Conservation (phyloP, 2,329 filamentous ascomycete species). For the Colletotrichum incanum region DNA sequence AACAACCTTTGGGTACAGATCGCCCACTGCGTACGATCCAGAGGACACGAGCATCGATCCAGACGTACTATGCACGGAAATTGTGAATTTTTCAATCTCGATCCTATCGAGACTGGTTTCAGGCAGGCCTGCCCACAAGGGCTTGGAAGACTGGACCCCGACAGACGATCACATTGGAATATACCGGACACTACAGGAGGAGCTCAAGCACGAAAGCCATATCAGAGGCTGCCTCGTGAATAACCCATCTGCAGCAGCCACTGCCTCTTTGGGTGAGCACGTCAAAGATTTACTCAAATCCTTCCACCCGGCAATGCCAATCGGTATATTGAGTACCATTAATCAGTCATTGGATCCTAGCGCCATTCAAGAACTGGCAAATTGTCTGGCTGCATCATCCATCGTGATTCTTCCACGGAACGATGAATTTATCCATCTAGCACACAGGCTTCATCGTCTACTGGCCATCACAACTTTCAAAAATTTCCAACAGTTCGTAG, state of each 20-base stretch:
- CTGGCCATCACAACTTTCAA: background rate
- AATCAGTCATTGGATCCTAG: conserved; percentile 8
- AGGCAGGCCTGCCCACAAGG: background rate
- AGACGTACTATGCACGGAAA: conserved; percentile 6
- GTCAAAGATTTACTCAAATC: conserved; percentile 11
- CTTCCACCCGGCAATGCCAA: conserved; percentile 15
- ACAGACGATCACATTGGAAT: conserved; percentile 27
- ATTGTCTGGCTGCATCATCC: background rate
- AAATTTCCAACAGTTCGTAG: background rate
- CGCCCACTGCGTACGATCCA: background rate
- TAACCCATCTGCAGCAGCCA: background rate
- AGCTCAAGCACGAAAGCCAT: conserved; percentile 23
- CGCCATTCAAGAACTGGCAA: background rate
- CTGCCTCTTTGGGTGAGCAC: background rate
- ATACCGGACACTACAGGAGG: conserved; percentile 18
- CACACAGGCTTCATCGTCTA: background rate
- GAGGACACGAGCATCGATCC: background rate
- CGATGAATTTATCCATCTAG: conserved; percentile 12
- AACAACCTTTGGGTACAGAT: background rate
- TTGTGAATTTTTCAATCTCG: background rate
- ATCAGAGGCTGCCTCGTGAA: conserved; percentile 29
- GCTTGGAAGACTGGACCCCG: background rate
- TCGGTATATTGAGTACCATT: conserved; percentile 28
- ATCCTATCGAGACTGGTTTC: conserved; percentile 6
- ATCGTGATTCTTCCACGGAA: background rate